Evolutionary conservation across 1,139 yeast species (phyloP).

Genomic region (Diutina ranongensis): DNA sequence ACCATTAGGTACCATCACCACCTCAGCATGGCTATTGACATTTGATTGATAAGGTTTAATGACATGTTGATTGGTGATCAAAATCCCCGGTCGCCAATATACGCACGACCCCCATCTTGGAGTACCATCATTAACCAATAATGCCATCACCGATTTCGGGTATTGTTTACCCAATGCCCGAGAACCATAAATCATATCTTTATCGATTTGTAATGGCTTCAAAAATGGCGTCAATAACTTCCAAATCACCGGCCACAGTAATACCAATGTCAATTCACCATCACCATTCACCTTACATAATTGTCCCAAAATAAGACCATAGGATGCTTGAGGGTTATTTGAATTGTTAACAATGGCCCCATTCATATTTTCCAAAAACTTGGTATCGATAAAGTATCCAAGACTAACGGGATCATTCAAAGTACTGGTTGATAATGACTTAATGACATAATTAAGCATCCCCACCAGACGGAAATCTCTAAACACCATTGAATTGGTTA

Average conservation of each 20-base stretch:
- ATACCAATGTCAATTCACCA: not conserved
- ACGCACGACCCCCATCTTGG: not conserved
- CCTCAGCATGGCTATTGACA: not conserved
- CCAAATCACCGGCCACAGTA: constrained; percentile 2
- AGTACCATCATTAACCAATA: not conserved
- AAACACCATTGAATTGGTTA: not conserved
- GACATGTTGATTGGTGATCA: constrained; percentile 1
- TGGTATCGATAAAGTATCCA: not conserved
- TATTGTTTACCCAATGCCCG: too few species aligned
- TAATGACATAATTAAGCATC: not conserved
- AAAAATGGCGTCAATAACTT: not conserved
- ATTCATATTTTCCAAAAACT: constrained; percentile 1
- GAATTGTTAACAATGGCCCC: not conserved
- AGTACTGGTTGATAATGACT: not conserved
- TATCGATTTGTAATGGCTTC: not conserved
- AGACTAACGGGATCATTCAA: not conserved
- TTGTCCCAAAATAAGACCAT: not conserved
- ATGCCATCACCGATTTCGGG: not conserved
- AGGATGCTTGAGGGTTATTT: not conserved
- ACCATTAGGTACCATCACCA: not conserved
- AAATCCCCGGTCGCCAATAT: not conserved
- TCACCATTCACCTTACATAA: constrained; percentile 4
- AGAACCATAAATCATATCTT: too few species aligned
- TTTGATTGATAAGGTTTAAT: not conserved
- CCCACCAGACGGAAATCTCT: not conserved